Evolutionary conservation across 2,329 filamentous ascomycete species (phyloP).

Genomic region (Fusarium nodosum): DNA sequence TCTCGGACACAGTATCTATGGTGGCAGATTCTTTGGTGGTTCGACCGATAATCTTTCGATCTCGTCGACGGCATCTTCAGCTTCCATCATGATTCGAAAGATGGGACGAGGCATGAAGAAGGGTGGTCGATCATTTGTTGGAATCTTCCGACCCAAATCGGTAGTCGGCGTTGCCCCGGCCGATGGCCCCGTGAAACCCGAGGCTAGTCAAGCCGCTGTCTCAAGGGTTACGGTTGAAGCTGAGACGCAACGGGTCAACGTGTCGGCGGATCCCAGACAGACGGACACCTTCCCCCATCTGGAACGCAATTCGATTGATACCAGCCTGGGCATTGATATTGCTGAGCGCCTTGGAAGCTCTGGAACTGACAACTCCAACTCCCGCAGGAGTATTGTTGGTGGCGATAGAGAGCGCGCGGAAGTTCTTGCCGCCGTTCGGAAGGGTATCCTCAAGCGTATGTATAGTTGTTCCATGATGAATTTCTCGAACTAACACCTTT

Average conservation of each 20-base stretch:
- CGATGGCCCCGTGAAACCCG: constrained; percentile 71
- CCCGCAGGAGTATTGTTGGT: constrained; percentile 90
- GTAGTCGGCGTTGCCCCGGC: constrained; percentile 81
- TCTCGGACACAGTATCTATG: constrained; percentile 94
- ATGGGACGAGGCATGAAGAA: constrained; percentile 99
- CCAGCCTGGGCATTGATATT: constrained; percentile 62
- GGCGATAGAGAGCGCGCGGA: constrained; percentile 92
- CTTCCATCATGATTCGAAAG: constrained; percentile 95
- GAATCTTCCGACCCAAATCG: constrained; percentile 95
- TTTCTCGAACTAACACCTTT: constrained; percentile 32
- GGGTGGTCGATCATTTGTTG: constrained; percentile 88
- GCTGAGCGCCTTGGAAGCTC: constrained; percentile 69
- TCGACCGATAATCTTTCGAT: constrained; percentile 97
- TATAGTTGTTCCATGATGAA: neutral
- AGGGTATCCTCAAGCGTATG: constrained; percentile 93
- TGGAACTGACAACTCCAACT: constrained; percentile 70
- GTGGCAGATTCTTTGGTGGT: constrained; percentile 85
- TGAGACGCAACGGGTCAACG: constrained; percentile 85
- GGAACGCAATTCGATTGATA: constrained; percentile 85
- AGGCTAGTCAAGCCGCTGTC: constrained; percentile 84
- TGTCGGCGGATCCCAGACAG: constrained; percentile 77
- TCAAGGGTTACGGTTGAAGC: constrained; percentile 97
- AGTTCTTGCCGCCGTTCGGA: constrained; percentile 90
- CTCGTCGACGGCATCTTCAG: constrained; percentile 89
- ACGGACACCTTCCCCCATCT: constrained; percentile 82